These are phyloP conservation scores for Blastomyces parvus DNA, from an alignment of 2,329 filamentous ascomycete species.

Conservation along the genomic window DNA sequence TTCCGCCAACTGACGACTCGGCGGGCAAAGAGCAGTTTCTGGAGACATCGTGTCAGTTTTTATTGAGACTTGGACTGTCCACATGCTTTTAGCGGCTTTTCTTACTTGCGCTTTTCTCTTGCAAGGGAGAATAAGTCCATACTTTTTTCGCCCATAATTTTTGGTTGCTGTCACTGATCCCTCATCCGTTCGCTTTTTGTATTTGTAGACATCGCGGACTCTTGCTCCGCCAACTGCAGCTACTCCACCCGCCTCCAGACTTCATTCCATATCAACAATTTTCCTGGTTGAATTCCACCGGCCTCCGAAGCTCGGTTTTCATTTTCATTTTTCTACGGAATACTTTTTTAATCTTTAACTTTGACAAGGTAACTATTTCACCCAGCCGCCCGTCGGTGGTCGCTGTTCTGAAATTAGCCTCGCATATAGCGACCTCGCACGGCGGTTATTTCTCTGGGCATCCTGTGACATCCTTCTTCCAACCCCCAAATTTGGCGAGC, in stretches of 20 bases:
- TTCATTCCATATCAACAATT: background rate
- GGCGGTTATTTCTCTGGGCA: constrained; percentile 9
- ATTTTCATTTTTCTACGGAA: background rate
- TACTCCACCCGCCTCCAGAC: background rate
- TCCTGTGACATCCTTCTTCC: background rate
- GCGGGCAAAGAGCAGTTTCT: constrained; percentile 5
- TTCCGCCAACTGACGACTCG: background rate
- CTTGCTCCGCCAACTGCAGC: background rate
- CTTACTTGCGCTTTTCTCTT: background rate
- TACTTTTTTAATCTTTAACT: background rate
- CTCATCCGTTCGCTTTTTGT: background rate
- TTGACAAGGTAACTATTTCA: background rate
- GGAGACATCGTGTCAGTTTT: background rate
- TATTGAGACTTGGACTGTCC: background rate
- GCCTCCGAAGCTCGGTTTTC: background rate
- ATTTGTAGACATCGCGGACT: background rate
- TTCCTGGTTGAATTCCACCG: background rate
- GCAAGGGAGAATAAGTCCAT: background rate
- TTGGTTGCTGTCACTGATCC: constrained; percentile 2
- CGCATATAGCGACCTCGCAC: background rate
- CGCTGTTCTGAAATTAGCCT: constrained; percentile 2
- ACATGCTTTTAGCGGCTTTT: background rate
- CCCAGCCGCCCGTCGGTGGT: background rate
- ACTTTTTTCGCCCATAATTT: background rate
- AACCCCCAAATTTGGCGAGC: background rate